phyloP scores from a whole-genome alignment of 2,329 filamentous ascomycete species.

The Hypoxylon sp. region DNA sequence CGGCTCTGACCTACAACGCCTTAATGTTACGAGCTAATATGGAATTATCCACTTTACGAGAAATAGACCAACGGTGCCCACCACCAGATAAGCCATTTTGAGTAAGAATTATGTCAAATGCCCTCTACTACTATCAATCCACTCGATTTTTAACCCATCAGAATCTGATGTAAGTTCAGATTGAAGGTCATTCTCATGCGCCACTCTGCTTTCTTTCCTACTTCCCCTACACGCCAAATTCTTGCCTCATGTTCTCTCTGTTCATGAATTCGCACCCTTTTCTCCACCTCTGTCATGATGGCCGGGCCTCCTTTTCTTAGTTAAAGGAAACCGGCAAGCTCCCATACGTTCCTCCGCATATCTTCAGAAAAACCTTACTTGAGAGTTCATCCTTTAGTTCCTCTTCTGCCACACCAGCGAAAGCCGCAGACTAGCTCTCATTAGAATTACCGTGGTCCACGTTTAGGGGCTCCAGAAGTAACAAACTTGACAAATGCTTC shows the following conservation, averaged over 20 bases:
- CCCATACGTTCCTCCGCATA: conserved; percentile 26
- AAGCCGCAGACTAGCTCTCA: conserved; percentile 36
- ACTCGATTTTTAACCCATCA: no score
- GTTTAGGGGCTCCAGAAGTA: conserved; percentile 18
- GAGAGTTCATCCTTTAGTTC: conserved; percentile 28
- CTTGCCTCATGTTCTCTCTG: conserved; percentile 36
- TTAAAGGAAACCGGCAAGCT: conserved; percentile 22
- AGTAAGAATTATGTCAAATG: no score
- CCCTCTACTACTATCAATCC: no score
- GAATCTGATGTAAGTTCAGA: no score
- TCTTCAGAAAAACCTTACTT: conserved; percentile 17
- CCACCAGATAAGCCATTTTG: no score
- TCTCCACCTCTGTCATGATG: conserved; percentile 21
- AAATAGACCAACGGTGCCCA: no score
- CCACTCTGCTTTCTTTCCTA: neutral
- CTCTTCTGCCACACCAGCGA: conserved; percentile 24
- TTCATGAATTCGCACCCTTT: conserved; percentile 48
- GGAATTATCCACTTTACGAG: no score
- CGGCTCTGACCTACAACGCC: no score
- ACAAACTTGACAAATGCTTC: conserved; percentile 34
- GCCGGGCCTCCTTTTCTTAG: conserved; percentile 8
- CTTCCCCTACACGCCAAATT: conserved; percentile 13
- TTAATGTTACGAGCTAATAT: no score
- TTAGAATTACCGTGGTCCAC: neutral
- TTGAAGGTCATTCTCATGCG: neutral